These are phyloP conservation scores for Rhodotorula babjevae DNA, from an alignment of 768 basidiomycete genomes.

Conservation along the genomic window DNA sequence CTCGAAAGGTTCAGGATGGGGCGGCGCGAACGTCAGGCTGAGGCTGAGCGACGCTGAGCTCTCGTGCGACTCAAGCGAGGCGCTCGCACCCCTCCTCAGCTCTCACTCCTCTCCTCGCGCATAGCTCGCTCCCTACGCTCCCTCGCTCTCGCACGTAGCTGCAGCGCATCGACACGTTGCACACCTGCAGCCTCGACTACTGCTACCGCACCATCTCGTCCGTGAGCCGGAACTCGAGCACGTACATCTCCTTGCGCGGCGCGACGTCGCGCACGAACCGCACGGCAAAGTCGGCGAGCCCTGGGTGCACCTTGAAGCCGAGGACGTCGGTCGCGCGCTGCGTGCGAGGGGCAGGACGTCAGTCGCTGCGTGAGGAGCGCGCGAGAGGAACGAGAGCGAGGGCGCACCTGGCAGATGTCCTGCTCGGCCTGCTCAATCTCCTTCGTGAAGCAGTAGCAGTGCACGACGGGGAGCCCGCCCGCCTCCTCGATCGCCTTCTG, in stretches of 20 bases:
- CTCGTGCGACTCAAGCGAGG: too few relatives aligned
- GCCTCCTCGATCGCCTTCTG: conserved; percentile 44
- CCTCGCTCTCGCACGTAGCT: too few relatives aligned
- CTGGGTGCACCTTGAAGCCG: conserved; percentile 51
- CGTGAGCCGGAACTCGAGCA: conserved; percentile 78
- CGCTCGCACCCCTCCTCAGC: too few relatives aligned
- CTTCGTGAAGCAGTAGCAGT: conserved; percentile 93
- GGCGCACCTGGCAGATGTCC: conserved; percentile 75
- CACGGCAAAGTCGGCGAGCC: conserved; percentile 47
- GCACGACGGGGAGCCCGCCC: conserved; percentile 73
- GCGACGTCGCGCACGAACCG: conserved; percentile 88
- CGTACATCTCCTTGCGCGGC: conserved; percentile 96
- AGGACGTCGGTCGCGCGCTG: conserved; percentile 34
- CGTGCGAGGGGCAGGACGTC: not conserved
- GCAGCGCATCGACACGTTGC: too few relatives aligned
- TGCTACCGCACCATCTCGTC: conserved; percentile 48
- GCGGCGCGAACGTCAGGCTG: too few relatives aligned
- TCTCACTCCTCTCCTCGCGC: too few relatives aligned
- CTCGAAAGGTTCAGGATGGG: too few relatives aligned
- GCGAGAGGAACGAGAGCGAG: not conserved
- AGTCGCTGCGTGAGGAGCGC: too few relatives aligned
- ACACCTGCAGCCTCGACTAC: too few relatives aligned
- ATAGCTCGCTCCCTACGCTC: too few relatives aligned
- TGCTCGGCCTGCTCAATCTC: conserved; percentile 66
- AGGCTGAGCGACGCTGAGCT: too few relatives aligned